Base-by-base conservation (phyloP, 108 stramenopile species). In the Discostella stelligeroides region DNA sequence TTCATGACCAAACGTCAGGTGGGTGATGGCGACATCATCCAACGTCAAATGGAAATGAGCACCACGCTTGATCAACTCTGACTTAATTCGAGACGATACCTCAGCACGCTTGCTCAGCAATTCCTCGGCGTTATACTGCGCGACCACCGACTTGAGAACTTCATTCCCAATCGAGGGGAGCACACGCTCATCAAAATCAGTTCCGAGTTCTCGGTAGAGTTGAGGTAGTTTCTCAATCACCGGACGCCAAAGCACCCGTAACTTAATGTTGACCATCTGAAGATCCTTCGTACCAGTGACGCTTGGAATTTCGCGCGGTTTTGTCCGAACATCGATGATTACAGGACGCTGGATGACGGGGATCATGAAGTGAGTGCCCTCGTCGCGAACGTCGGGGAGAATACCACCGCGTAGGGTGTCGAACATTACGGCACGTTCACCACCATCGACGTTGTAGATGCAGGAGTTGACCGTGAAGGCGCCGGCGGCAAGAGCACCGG, bases 81-180 rank as follows among this genome's bases (percentile, higher is more conserved):
- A 73, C 60, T 95, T 88, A 84, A 99, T 98, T 65, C 95, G 86
- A 15, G 64, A 67, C 37, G 92, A 94, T 45, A 99, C 95, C 71
- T 96, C 88, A 34, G 91, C 98, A 85, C 99, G 97, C 86, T 98
- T 98, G 71, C 92, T 94, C 47, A 99, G 82, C 27, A 99, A 92
- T 78, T 99, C 97, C 46, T 98, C 98, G 20, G 99, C 99, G 70
- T 99, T 99, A 88, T 99, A 99, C 81, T 99, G 97, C 25, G 99
- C 98, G 20, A 99, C 99, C 20, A 98, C 93, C 5, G 97, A 81
- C 84, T 99, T 99, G 70, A 99, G 88, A 24, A 99, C 98, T 84
- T 99, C 98, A 71, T 99, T 99, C 13, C 97, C 97, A 62, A 99
- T 92, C 56, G 91, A 93, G 27, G 99, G 99, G 69, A 99, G 84